phyloP scores from a whole-genome alignment of 805 yeast species.

The Phaffomyces opuntiae region DNA sequence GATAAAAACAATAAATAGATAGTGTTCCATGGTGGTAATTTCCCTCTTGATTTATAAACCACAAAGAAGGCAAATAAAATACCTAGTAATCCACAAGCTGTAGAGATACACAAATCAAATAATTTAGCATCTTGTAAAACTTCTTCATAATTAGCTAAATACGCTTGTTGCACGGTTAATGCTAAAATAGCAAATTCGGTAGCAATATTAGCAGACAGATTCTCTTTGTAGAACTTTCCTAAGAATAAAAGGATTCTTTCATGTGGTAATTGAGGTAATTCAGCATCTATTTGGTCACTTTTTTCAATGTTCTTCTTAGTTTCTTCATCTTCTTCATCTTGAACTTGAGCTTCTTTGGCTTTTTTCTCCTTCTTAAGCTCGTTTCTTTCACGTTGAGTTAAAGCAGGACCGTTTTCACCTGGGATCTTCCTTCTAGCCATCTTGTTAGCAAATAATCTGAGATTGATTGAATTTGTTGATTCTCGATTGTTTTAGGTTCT shows the following conservation, averaged over 20 bases:
- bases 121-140: constrained; percentile 10
- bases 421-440: constrained; percentile 1
- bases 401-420: constrained; percentile 12
- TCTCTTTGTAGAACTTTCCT: constrained; percentile 9
- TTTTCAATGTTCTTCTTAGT: neutral
- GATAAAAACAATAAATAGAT: constrained; percentile 29
- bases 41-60: constrained; percentile 6
- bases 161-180: constrained; percentile 18
- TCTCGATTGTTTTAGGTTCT: too few species aligned
- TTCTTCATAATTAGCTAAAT: constrained; percentile 8
- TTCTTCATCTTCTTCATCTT: neutral
- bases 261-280: constrained; percentile 15
- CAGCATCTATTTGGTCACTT: neutral
- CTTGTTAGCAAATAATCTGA: too few species aligned
- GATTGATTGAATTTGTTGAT: too few species aligned
- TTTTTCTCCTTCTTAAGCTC: constrained; percentile 3
- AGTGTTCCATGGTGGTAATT: constrained; percentile 27
- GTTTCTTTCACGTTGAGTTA: constrained; percentile 19
- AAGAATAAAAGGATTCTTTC: constrained; percentile 17
- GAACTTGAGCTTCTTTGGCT: neutral
- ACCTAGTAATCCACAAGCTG: constrained; percentile 19
- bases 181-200: constrained; percentile 22
- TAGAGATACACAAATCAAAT: constrained; percentile 17
- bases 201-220: constrained; percentile 19
- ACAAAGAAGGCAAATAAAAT: constrained; percentile 18